phyloP scores from a whole-genome alignment of 1,284 basidiomycete genomes.

The Uromyces viciae-fabae region DNA sequence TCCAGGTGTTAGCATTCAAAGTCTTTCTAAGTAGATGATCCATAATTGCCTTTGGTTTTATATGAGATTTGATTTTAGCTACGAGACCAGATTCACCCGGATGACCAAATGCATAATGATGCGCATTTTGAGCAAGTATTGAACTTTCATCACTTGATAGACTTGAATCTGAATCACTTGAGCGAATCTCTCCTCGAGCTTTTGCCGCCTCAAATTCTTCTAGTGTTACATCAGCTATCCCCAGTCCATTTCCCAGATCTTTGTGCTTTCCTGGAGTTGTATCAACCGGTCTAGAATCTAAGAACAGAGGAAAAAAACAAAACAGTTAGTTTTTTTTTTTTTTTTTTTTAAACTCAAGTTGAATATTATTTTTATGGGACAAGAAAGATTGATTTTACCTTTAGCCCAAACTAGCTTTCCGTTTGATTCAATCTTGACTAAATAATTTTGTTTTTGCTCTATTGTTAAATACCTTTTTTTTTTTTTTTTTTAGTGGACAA shows the following conservation, averaged over 20 bases:
- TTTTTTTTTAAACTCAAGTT: no score
- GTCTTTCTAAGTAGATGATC: conserved; percentile 65
- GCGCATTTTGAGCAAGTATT: conserved; percentile 1
- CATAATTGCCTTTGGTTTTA: conserved; percentile 62
- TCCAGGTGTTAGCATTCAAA: conserved; percentile 48
- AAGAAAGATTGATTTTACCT: not conserved
- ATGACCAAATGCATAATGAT: conserved; percentile 23
- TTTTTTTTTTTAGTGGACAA: not conserved
- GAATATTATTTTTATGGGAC: not conserved
- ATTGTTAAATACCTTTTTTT: conserved; percentile 63
- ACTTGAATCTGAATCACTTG: conserved; percentile 45
- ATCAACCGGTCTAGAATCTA: conserved; percentile 61
- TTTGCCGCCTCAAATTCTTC: conserved; percentile 47
- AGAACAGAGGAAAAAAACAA: not conserved
- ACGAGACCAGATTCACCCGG: not conserved
- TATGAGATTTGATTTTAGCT: conserved; percentile 56
- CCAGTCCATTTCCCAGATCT: conserved; percentile 52
- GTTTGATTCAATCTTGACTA: conserved; percentile 64
- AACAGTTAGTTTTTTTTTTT: no score
- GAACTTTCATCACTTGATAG: not conserved
- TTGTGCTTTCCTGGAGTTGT: conserved; percentile 52
- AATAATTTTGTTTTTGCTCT: conserved; percentile 69
- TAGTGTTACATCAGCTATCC: conserved; percentile 52
- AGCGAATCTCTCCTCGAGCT: conserved; percentile 40
- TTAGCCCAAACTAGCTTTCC: conserved; percentile 69